Conservation (phyloP, 805 yeast genomes). For the Teunomyces barrocoloradensis region DNA sequence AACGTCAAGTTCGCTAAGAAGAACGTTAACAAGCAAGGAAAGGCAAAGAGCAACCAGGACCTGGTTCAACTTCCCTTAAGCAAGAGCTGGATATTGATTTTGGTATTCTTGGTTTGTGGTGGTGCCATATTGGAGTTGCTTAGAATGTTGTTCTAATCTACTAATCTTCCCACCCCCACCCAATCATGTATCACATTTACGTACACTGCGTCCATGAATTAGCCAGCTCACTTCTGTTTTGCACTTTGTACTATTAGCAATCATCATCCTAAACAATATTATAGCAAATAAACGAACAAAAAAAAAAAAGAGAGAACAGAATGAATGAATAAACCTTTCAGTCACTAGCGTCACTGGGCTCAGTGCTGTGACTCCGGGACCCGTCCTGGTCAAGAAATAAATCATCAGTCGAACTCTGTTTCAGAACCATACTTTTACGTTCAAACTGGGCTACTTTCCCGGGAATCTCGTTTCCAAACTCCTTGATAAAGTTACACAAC, state of each 20-base stretch:
- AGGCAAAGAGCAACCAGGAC: constrained; percentile 46
- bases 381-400: not conserved
- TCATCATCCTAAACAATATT: not conserved
- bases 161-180: not conserved
- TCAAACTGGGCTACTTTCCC: constrained; percentile 5
- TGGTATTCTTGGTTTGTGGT: constrained; percentile 71
- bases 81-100: constrained; percentile 58
- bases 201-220: not conserved
- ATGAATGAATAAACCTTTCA: too few species aligned
- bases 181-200: not conserved
- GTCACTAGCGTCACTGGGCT: constrained; percentile 1
- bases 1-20: constrained; percentile 77
- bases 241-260: constrained; percentile 1
- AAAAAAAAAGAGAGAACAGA: not conserved
- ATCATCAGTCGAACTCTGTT: not conserved
- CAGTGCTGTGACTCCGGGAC: not conserved
- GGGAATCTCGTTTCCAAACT: constrained; percentile 22
- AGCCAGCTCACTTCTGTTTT: not conserved
- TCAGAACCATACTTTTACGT: not conserved
- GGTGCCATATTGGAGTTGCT: constrained; percentile 77
- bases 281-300: constrained; percentile 2
- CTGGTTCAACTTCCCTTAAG: constrained; percentile 53
- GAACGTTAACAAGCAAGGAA: constrained; percentile 73
- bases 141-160: constrained; percentile 46
- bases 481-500: constrained; percentile 18